phyloP scores from a whole-genome alignment of 352 stramenopile genomes.

The Globisporangium carolinianum region DNA sequence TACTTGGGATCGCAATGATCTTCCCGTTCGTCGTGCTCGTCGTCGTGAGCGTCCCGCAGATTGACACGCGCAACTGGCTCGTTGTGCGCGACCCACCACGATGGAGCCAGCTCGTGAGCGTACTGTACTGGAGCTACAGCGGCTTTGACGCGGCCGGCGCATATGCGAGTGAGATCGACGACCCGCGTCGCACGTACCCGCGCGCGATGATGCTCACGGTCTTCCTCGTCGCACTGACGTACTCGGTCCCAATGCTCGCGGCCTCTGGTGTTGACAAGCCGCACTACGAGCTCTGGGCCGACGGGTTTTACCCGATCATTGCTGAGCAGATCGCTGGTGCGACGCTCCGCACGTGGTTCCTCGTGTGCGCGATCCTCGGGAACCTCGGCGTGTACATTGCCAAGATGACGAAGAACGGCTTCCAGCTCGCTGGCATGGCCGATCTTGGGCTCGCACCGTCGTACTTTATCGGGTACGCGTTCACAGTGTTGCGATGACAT shows the following conservation, averaged over 20 bases:
- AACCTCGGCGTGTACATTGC: slow-evolving; percentile 78
- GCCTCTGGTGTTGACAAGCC: slow-evolving; percentile 62
- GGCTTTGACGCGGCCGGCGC: slow-evolving; percentile 66
- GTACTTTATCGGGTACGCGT: slow-evolving; percentile 19
- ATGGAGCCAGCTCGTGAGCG: slow-evolving; percentile 53
- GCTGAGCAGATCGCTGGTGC: slow-evolving; percentile 49
- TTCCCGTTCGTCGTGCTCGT: slow-evolving; percentile 56
- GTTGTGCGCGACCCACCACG: slow-evolving; percentile 46
- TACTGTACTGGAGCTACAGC: slow-evolving; percentile 81
- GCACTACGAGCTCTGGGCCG: slow-evolving; percentile 64
- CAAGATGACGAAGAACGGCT: slow-evolving; percentile 78
- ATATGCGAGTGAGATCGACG: slow-evolving; percentile 66
- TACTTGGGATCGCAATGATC: slow-evolving; percentile 61
- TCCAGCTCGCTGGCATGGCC: slow-evolving; percentile 74
- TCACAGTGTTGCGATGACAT: slow-evolving; percentile 27
- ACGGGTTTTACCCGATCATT: slow-evolving; percentile 71
- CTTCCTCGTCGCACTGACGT: slow-evolving; percentile 67
- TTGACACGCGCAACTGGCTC: slow-evolving; percentile 59
- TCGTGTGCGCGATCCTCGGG: slow-evolving; percentile 69
- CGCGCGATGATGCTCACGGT: slow-evolving; percentile 73
- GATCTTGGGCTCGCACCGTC: slow-evolving; percentile 66
- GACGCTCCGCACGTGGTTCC: slow-evolving; percentile 68
- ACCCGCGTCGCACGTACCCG: slow-evolving; percentile 62
- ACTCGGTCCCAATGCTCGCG: slow-evolving; percentile 61
- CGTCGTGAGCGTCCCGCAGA: slow-evolving; percentile 35